Conservation (phyloP, 441 rosid species). For the Euphorbia schlechtendalii region DNA sequence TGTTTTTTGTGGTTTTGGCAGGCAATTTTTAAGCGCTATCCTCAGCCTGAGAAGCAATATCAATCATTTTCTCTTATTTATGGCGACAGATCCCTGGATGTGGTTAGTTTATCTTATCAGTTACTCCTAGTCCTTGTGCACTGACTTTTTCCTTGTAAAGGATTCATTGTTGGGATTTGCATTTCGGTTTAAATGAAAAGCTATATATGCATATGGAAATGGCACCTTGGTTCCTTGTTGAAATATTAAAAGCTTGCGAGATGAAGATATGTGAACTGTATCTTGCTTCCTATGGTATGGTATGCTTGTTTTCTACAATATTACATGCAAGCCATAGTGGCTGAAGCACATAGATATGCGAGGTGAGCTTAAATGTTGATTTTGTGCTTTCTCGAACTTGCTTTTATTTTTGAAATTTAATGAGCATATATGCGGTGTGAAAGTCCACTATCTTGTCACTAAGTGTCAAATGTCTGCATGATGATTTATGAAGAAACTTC, state of each 20-base stretch:
- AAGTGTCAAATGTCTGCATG: background rate
- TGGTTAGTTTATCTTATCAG: constrained; percentile 43
- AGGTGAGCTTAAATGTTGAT: background rate
- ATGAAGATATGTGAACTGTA: background rate
- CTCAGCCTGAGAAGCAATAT: constrained; percentile 90
- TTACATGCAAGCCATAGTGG: background rate
- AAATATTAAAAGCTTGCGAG: background rate
- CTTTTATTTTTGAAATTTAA: background rate
- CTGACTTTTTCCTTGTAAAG: background rate
- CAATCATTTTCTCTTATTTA: constrained; percentile 93
- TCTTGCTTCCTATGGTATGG: background rate
- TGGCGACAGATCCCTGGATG: constrained; percentile 73
- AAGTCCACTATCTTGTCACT: background rate
- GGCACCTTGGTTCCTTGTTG: background rate
- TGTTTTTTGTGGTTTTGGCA: constrained; percentile 23
- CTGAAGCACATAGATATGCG: background rate
- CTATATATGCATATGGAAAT: background rate
- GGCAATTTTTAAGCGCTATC: constrained; percentile 66
- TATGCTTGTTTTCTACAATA: background rate
- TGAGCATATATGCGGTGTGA: background rate
- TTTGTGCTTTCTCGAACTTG: background rate
- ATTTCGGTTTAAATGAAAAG: background rate
- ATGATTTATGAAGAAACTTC: background rate
- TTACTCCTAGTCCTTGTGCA: background rate
- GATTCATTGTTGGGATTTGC: background rate